Percentiles rank a stretch among this genome's conserved stretches.
Evolutionary conservation across 2,329 filamentous ascomycete genomes (phyloP).

Genomic region (Geosmithia morbida): DNA sequence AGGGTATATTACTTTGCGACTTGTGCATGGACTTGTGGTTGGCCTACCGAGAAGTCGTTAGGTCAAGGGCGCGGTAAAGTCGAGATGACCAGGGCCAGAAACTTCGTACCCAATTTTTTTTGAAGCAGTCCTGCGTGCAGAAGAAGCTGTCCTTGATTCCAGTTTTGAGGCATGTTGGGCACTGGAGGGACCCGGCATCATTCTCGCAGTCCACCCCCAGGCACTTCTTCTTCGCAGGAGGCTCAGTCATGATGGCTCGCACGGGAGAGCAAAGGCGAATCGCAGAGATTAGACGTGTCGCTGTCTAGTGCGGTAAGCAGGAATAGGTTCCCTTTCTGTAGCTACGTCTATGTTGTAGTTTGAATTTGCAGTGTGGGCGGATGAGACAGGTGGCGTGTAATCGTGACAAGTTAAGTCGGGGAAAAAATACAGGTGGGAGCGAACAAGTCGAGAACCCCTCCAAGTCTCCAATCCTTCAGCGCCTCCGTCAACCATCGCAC

Average conservation of each 20-base stretch:
- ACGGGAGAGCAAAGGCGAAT: background rate
- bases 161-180: constrained; percentile 86
- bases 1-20: constrained; percentile 51
- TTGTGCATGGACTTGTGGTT: constrained; percentile 65
- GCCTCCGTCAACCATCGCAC: too few relatives aligned
- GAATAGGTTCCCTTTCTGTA: background rate
- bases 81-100: background rate
- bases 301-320: background rate
- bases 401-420: background rate
- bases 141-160: constrained; percentile 85
- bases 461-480: background rate
- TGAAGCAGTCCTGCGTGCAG: constrained; percentile 98
- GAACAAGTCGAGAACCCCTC: background rate
- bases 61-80: background rate
- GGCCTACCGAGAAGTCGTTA: constrained; percentile 31
- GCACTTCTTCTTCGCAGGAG: constrained; percentile 53
- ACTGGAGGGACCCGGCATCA: constrained; percentile 74
- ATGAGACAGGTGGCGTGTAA: background rate
- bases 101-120: constrained; percentile 80
- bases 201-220: constrained; percentile 74
- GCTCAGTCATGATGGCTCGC: constrained; percentile 28
- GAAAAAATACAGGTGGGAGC: background rate
- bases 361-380: background rate
- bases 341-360: background rate
- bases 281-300: background rate